These are phyloP conservation scores for Lipomyces anomalus DNA, from an alignment of 805 yeast genomes.

Conservation along the genomic window DNA sequence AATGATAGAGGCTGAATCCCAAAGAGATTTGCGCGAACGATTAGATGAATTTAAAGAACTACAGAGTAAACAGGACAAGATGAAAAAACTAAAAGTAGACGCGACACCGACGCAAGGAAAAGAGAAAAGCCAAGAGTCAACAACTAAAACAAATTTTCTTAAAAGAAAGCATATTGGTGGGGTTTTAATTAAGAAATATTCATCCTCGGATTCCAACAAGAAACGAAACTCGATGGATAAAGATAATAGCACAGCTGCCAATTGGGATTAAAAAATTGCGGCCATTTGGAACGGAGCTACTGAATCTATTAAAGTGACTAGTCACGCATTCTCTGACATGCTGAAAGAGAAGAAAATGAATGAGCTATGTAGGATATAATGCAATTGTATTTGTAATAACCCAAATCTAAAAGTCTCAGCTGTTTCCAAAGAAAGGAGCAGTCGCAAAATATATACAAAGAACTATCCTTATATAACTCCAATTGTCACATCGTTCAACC, in stretches of 20 bases:
- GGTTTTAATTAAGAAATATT: background rate
- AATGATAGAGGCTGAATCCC: slow-evolving; percentile 3
- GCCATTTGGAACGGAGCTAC: too few species aligned
- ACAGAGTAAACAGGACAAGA: background rate
- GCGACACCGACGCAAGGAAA: background rate
- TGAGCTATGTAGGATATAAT: too few species aligned
- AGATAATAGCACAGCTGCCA: background rate
- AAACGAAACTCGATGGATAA: background rate
- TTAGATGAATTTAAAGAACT: slow-evolving; percentile 7
- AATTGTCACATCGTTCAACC: background rate
- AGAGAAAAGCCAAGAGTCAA: background rate
- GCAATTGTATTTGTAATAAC: too few species aligned
- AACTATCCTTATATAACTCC: background rate
- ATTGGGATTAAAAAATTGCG: too few species aligned
- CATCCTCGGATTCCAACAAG: background rate
- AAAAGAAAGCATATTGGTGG: background rate
- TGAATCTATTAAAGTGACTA: background rate
- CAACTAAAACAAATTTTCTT: background rate
- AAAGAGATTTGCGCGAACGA: slow-evolving; percentile 7
- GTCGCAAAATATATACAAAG: background rate
- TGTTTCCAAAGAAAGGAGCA: background rate
- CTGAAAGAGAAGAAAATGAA: too few species aligned
- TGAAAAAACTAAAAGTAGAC: too few species aligned
- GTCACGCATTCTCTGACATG: background rate
- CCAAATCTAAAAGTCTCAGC: too few species aligned